Percentiles rank a stretch among this genome's conserved stretches.
Evolutionary conservation across 305 asterid genomes (phyloP).

Genomic region (Vinca major): DNA sequence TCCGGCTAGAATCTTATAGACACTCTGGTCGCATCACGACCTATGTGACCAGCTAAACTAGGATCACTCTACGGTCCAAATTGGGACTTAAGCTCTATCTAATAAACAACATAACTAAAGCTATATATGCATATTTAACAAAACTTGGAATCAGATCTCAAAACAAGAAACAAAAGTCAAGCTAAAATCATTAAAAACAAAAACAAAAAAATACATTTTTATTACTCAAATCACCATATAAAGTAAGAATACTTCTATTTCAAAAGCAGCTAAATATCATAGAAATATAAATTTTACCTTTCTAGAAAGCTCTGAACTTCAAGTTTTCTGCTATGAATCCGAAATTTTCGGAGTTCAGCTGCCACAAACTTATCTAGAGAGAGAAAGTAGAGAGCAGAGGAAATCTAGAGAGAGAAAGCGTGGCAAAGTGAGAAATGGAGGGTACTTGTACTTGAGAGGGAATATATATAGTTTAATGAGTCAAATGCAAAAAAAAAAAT

Average conservation of each 20-base stretch:
- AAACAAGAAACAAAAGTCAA: background rate
- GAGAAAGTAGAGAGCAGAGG: background rate
- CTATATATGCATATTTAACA: too few species aligned
- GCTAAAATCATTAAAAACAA: background rate
- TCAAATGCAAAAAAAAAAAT: too few species aligned
- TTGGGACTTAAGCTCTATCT: background rate
- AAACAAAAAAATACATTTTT: background rate
- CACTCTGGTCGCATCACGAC: too few species aligned
- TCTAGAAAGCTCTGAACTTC: background rate
- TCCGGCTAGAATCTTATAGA: too few species aligned
- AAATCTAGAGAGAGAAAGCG: slow-evolving; percentile 1
- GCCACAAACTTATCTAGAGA: background rate
- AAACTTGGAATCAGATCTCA: slow-evolving; percentile 14
- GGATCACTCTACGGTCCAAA: background rate
- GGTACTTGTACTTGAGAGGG: slow-evolving; percentile 20
- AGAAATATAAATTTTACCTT: background rate
- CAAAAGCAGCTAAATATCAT: too few species aligned
- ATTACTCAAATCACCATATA: background rate
- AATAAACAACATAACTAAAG: too few species aligned
- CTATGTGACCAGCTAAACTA: too few species aligned
- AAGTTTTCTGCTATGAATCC: too few species aligned
- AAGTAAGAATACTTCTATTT: background rate
- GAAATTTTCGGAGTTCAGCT: background rate
- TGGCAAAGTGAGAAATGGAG: slow-evolving; percentile 17
- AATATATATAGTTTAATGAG: slow-evolving; percentile 14